Evolutionary conservation across 305 asterid genomes (phyloP).

Genomic region (Nicotiana rustica): DNA sequence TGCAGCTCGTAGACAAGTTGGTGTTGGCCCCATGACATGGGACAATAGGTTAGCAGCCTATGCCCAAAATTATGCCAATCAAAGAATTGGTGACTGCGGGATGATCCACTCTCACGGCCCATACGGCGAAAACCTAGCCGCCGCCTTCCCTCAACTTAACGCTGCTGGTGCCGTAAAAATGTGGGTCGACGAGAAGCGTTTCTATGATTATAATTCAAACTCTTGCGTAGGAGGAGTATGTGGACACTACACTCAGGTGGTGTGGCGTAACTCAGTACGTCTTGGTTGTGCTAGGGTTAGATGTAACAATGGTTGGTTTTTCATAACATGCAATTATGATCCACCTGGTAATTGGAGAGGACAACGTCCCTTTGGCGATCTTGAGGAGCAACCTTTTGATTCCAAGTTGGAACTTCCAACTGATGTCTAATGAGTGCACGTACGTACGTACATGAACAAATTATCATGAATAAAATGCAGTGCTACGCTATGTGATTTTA

Average conservation of each 20-base stretch:
- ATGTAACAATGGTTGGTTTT: constrained; percentile 38
- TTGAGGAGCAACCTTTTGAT: constrained; percentile 10
- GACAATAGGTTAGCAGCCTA: constrained; percentile 47
- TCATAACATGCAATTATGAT: constrained; percentile 39
- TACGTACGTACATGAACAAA: background rate
- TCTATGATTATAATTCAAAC: constrained; percentile 20
- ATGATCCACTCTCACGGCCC: constrained; percentile 41
- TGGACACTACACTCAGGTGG: constrained; percentile 45
- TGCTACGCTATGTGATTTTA: background rate
- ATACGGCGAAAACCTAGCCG: constrained; percentile 42
- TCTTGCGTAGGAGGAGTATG: constrained; percentile 33
- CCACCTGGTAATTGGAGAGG: constrained; percentile 40
- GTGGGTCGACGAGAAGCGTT: constrained; percentile 44
- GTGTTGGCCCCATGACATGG: constrained; percentile 58
- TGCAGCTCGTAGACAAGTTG: constrained; percentile 56
- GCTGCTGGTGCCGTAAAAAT: constrained; percentile 37
- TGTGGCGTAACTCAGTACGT: constrained; percentile 36
- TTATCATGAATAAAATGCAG: background rate
- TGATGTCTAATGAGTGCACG: background rate
- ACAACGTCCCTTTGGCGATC: constrained; percentile 29
- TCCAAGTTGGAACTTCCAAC: constrained; percentile 18
- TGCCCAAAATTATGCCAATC: constrained; percentile 58
- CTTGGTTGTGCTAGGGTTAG: constrained; percentile 46
- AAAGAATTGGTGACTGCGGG: constrained; percentile 45
- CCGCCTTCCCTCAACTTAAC: constrained; percentile 9